Evolutionary conservation across 768 basidiomycete species (phyloP).

Genomic region (Trametes gibbosa): DNA sequence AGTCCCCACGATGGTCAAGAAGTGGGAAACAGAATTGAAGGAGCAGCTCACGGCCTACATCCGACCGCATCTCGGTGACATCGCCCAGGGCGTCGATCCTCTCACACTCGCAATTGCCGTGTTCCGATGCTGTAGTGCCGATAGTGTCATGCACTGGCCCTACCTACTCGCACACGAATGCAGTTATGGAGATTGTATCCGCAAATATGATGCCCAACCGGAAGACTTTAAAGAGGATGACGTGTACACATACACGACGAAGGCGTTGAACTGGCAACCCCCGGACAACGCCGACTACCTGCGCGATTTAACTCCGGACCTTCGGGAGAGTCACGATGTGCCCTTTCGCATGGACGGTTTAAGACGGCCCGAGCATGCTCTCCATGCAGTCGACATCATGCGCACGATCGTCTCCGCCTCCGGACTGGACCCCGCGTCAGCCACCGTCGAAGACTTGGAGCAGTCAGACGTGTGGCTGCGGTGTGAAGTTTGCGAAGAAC

Average conservation of each 20-base stretch:
- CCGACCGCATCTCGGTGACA: neutral
- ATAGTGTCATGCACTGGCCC: neutral
- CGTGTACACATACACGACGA: neutral
- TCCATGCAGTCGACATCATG: neutral
- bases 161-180: neutral
- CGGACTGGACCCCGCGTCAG: neutral
- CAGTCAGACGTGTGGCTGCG: neutral
- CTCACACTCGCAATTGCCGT: neutral
- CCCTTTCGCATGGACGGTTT: neutral
- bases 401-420: neutral
- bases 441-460: neutral
- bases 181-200: neutral
- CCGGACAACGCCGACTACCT: neutral
- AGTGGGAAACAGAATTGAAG: neutral
- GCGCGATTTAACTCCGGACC: neutral
- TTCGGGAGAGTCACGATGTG: neutral
- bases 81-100: neutral
- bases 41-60: neutral
- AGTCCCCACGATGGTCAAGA: neutral
- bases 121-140: neutral
- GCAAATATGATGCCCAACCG: too few species aligned
- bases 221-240: neutral
- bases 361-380: too few species aligned
- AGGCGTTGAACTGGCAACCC: neutral
- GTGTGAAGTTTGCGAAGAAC: neutral